Evolutionary conservation across 495 filamentous ascomycete genomes (phyloP).

Genomic region (Penicillium atrosanguineum): DNA sequence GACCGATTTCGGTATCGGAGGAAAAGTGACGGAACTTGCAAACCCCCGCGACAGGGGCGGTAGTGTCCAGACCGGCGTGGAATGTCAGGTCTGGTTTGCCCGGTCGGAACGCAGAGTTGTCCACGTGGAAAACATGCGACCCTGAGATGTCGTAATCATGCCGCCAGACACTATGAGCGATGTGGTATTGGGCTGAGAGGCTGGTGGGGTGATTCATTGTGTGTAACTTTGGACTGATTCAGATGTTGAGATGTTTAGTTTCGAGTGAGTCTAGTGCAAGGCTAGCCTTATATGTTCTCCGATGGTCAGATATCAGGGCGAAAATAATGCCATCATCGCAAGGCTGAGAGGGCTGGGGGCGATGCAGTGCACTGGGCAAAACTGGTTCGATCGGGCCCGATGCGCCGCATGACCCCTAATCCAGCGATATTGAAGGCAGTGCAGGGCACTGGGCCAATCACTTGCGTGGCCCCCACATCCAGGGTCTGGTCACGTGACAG

Average conservation of each 20-base stretch:
- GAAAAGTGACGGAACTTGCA: slow-evolving; percentile 39
- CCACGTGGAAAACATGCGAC: slow-evolving; percentile 24
- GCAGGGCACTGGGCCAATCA: neutral
- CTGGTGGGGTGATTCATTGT: slow-evolving; percentile 8
- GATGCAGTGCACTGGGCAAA: neutral
- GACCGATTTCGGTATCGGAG: slow-evolving; percentile 28
- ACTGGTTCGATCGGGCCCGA: neutral
- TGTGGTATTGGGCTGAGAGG: slow-evolving; percentile 12
- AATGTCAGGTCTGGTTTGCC: slow-evolving; percentile 35
- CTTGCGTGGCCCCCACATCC: neutral
- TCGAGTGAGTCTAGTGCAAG: neutral
- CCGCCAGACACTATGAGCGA: slow-evolving; percentile 27
- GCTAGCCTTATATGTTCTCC: neutral
- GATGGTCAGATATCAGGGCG: no score
- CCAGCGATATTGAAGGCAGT: neutral
- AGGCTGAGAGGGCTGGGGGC: neutral
- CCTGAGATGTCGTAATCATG: slow-evolving; percentile 32
- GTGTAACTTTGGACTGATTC: neutral
- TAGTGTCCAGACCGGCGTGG: slow-evolving; percentile 27
- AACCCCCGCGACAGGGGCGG: slow-evolving; percentile 24
- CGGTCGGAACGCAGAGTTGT: slow-evolving; percentile 25
- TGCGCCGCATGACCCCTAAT: neutral
- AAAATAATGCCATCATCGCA: neutral
- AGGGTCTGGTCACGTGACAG: neutral
- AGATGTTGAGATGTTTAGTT: neutral